These are phyloP conservation scores for Rhodamnia rubescens DNA, from an alignment of 345 rosid species.

Conservation along the genomic window DNA sequence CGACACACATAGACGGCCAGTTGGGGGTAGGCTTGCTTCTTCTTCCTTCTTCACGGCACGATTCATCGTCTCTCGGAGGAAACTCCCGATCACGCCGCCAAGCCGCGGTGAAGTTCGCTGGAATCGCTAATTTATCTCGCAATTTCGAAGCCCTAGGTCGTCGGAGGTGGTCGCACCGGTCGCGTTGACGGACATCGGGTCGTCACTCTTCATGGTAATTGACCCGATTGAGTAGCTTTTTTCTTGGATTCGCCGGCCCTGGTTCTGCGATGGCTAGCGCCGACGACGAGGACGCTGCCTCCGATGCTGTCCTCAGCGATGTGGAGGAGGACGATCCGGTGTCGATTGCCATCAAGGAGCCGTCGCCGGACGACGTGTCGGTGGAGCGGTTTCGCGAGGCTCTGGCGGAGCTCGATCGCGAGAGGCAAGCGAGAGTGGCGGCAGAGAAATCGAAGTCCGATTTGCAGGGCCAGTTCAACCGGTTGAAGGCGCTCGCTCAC, in stretches of 20 bases:
- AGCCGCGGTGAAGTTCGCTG: background rate
- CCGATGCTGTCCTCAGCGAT: slow-evolving; percentile 81
- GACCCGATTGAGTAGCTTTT: background rate
- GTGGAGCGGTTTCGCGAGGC: slow-evolving; percentile 51
- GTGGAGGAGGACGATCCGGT: slow-evolving; percentile 70
- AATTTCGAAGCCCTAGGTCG: background rate
- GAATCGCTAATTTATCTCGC: background rate
- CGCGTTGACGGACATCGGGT: background rate
- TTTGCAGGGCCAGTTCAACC: slow-evolving; percentile 42
- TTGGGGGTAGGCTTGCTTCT: background rate
- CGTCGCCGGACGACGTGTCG: slow-evolving; percentile 30
- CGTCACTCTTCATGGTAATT: background rate
- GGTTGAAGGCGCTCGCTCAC: slow-evolving; percentile 65
- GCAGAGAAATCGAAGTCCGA: slow-evolving; percentile 73
- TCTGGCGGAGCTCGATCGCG: slow-evolving; percentile 76
- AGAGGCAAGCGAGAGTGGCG: slow-evolving; percentile 69
- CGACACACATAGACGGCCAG: background rate
- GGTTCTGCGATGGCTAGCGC: slow-evolving; percentile 33
- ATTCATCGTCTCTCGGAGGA: background rate
- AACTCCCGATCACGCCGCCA: background rate
- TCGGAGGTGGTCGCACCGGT: background rate
- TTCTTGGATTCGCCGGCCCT: background rate
- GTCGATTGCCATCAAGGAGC: slow-evolving; percentile 24
- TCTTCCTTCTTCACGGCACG: background rate
- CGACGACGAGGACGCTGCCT: slow-evolving; percentile 50